Percentiles rank a stretch among this genome's conserved stretches.
These are phyloP conservation scores for Candida wancherniae DNA, from an alignment of 805 yeast genomes.

Conservation along the genomic window DNA sequence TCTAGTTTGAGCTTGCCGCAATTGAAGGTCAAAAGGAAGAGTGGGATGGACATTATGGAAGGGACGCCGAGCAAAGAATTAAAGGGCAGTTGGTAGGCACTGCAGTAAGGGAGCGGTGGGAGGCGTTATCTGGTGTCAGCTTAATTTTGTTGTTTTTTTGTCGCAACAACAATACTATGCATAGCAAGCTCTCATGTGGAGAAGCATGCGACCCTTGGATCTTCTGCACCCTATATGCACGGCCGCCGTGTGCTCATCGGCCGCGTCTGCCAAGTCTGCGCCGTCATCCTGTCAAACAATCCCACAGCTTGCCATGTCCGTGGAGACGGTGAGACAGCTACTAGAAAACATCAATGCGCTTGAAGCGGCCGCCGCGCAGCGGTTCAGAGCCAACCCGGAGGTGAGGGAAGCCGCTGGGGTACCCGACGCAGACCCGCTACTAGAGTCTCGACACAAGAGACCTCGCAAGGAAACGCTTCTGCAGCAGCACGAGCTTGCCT, in stretches of 20 bases:
- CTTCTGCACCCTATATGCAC: too few species aligned
- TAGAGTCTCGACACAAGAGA: conserved; percentile 27
- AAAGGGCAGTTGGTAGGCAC: too few species aligned
- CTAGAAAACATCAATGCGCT: conserved; percentile 69
- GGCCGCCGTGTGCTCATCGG: too few species aligned
- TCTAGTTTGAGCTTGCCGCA: conserved; percentile 46
- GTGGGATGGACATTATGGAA: conserved; percentile 14
- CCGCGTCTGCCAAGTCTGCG: too few species aligned
- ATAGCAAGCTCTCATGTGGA: too few species aligned
- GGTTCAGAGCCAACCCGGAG: conserved; percentile 60
- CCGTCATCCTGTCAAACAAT: not conserved
- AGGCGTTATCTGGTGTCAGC: too few species aligned
- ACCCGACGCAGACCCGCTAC: conserved; percentile 7
- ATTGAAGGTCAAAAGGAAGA: conserved; percentile 48
- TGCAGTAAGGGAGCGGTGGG: too few species aligned
- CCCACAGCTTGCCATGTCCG: conserved; percentile 9
- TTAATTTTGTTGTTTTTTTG: too few species aligned
- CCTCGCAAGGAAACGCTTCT: conserved; percentile 47
- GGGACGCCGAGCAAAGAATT: not conserved
- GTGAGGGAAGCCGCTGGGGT: conserved; percentile 30
- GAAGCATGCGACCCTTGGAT: too few species aligned
- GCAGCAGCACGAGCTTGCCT: conserved; percentile 65
- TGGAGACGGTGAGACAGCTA: conserved; percentile 32
- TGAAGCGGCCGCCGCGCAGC: conserved; percentile 57
- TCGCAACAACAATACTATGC: too few species aligned